A percentile compares a stretch with the other conserved stretches of the same genome.
Evolutionary conservation across 2,329 filamentous ascomycete species (phyloP).

Genomic region (Westerdykella aurantiaca): DNA sequence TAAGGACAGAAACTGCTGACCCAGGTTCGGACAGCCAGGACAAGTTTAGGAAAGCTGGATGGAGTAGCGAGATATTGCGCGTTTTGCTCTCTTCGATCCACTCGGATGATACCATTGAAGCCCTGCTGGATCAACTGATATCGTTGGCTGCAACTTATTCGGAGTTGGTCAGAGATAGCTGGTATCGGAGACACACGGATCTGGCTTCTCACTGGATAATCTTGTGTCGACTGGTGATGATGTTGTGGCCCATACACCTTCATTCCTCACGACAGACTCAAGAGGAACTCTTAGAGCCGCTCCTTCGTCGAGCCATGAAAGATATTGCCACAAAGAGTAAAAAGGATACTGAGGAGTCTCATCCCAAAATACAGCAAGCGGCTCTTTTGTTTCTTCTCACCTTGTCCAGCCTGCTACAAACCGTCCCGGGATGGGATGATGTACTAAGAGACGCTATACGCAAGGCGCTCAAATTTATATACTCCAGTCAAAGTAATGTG

Average conservation of each 20-base stretch:
- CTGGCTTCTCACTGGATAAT: constrained; percentile 24
- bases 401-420: constrained; percentile 19
- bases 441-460: constrained; percentile 15
- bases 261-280: constrained; percentile 23
- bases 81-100: constrained; percentile 22
- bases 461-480: constrained; percentile 20
- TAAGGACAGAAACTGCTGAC: background rate
- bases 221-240: constrained; percentile 20
- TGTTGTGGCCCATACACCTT: constrained; percentile 28
- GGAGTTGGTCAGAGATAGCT: constrained; percentile 16
- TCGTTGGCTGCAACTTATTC: constrained; percentile 19
- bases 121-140: constrained; percentile 17
- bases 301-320: constrained; percentile 22
- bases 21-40: background rate
- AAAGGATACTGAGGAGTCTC: constrained; percentile 5
- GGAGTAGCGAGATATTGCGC: constrained; percentile 26
- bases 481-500: constrained; percentile 9
- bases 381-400: constrained; percentile 26
- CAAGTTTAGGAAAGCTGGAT: constrained; percentile 16
- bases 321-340: constrained; percentile 10
- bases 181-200: constrained; percentile 12
- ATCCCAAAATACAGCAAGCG: constrained; percentile 11
- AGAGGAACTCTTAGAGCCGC: constrained; percentile 17
- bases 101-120: constrained; percentile 19
- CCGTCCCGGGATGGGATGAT: constrained; percentile 17